Evolutionary conservation across 306 rosid species (phyloP), one percentile per base, ranked within the genome.

Genomic region (Prunus mira): DNA sequence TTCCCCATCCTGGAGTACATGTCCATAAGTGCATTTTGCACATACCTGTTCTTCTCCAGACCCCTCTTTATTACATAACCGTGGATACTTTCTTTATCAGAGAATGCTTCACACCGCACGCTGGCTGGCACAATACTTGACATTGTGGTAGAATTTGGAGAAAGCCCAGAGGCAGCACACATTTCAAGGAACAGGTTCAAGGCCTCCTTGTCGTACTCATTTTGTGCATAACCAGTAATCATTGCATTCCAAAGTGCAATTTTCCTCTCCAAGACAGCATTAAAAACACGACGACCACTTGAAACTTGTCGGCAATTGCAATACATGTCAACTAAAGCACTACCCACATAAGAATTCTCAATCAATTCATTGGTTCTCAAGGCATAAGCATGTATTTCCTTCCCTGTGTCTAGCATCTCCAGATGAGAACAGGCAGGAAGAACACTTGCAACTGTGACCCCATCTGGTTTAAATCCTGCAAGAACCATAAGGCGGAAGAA

Each of bases 271-370:
- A 28, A 58, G 22, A 85, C 69, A 12, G 86, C 77, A 32, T 93
- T 67, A 54, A 93, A 93, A 77, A 93, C 90, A 60, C 56, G 67
- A 17, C 88, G 76, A 79, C 94, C 97, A 72, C 74, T 86, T 38
- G 75, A 80, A 60, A 87, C 84, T 76, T 74, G 78, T 76, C 70
- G 81, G 78, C 94, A 93, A 71, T 93, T 93, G 76, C 96, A 89
- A 74, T 93, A 93, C 97, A 93, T 90, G 85, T 93, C 96, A 84
- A 87, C 88, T 79, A 93, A 85, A 67, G 96, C 97, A 75, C 90
- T 87, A 3, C 90, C 90, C 81, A 90, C 91, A 76, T 85, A 90
- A 12, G 91, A 86, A 75, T 93, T 93, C 65, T 77, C 88, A 55
- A 81, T 67, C 78, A 90, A 82, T 73, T 79, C 84, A 17, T 54